Base-by-base conservation (phyloP, 768 basidiomycete genomes). In the Agaricus bisporus region DNA sequence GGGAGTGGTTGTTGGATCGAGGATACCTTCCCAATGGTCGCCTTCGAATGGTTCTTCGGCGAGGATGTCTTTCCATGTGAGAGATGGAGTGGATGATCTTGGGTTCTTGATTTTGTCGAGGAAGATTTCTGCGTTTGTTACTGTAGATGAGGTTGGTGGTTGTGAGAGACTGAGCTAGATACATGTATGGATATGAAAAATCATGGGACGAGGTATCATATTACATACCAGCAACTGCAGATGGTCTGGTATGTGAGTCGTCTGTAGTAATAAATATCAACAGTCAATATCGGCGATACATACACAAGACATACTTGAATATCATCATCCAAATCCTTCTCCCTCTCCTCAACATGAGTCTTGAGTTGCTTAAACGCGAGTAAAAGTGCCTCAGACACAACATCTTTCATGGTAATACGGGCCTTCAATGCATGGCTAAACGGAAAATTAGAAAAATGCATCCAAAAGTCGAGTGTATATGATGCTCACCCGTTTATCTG, bases 41-140 rank as follows among this genome's bases (percentile, higher is more conserved):
- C 87, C 91, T 66, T 91, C 86, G 56, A 89, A 87, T 3, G 89
- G 88, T 53, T 91, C 90, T 60, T 90, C 89, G 1, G 78, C 78
- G 14, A 92, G 75, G 48, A 93, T 91, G n/a, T 82, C 76, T 55
- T 76, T 73, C 91, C 91, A 93, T 3, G 86, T 88, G 6, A 90
- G 66, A 1, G 72, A 60, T 3, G 71, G 64, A 6, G 72, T 65
- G 1, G 68, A 60, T 3, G 66, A 60, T 1, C 70, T 69, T 20
- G 81, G 82, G 55, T 83, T 74, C 22, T 63, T 67, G 12, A 77
- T 64, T 1, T 59, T 63, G 28, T 83, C 69, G 5, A 85, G 70
- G 58, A 79, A 82, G 0, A 66, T 54, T 5, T 81, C 75, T n/a
- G 84, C 86, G 58, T 73, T 75, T 0, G 71, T 66, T 26, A 81